A percentile compares a stretch with the other conserved stretches of the same genome.
Evolutionary conservation across 2,329 filamentous ascomycete genomes (phyloP).

Genomic region (Hypoxylon sp.): DNA sequence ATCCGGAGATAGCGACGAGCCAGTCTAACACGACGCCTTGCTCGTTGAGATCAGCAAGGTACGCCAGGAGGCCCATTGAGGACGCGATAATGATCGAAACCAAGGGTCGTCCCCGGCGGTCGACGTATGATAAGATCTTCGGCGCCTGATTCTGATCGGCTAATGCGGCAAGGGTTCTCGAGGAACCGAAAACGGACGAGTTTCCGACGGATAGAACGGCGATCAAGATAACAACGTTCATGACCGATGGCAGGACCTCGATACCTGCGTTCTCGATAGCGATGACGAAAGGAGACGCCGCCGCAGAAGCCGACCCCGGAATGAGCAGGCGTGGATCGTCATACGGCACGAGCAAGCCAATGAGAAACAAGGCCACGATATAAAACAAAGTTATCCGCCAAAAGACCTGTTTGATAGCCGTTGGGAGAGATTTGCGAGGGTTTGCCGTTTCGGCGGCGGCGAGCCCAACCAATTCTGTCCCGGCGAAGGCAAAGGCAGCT

Average conservation of each 20-base stretch:
- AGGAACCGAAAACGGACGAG: slow-evolving; percentile 91
- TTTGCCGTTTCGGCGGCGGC: slow-evolving; percentile 85
- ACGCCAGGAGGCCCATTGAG: slow-evolving; percentile 79
- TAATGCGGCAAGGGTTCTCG: slow-evolving; percentile 88
- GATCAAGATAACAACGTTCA: slow-evolving; percentile 95
- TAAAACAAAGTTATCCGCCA: slow-evolving; percentile 96
- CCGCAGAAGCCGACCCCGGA: slow-evolving; percentile 68
- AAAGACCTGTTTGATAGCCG: slow-evolving; percentile 92
- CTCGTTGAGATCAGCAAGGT: slow-evolving; percentile 76
- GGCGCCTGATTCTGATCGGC: slow-evolving; percentile 91
- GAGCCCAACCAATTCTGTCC: slow-evolving; percentile 82
- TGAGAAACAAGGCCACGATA: slow-evolving; percentile 82
- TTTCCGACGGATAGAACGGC: slow-evolving; percentile 93
- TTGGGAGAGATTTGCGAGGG: slow-evolving; percentile 84
- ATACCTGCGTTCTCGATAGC: slow-evolving; percentile 88
- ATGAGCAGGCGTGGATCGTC: slow-evolving; percentile 74
- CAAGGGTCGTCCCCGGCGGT: slow-evolving; percentile 84
- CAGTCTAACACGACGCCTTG: slow-evolving; percentile 79
- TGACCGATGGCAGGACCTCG: slow-evolving; percentile 83
- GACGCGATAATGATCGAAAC: slow-evolving; percentile 79
- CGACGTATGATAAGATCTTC: slow-evolving; percentile 82
- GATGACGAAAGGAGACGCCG: slow-evolving; percentile 93
- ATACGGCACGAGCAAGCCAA: slow-evolving; percentile 87
- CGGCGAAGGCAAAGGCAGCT: slow-evolving; percentile 82
- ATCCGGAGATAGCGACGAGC: slow-evolving; percentile 81